phyloP scores from a whole-genome alignment of 306 rosid genomes.

The Inga leiocalycina region DNA sequence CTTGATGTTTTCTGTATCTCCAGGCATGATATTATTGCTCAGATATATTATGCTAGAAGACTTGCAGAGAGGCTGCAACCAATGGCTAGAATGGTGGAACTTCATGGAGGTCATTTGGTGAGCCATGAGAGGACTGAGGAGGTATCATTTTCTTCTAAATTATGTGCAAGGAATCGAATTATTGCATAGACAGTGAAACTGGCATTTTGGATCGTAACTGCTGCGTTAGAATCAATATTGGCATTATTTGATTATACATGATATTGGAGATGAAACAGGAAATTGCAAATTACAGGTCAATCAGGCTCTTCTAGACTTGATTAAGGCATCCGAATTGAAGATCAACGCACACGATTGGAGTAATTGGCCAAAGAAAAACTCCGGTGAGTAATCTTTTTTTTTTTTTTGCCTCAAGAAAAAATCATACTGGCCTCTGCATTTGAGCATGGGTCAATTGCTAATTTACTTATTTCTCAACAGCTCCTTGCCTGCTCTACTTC shows the following conservation, averaged over 20 bases:
- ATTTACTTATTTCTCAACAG: slow-evolving; percentile 5
- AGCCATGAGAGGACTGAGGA: slow-evolving; percentile 90
- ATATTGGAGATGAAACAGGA: slow-evolving; percentile 28
- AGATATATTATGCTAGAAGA: slow-evolving; percentile 70
- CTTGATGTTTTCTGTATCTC: slow-evolving; percentile 17
- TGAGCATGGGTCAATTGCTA: neutral
- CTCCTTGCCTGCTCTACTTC: neutral
- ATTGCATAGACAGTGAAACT: neutral
- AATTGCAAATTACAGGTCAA: slow-evolving; percentile 67
- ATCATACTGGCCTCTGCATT: slow-evolving; percentile 4
- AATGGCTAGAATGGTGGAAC: slow-evolving; percentile 89
- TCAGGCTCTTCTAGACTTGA: slow-evolving; percentile 76
- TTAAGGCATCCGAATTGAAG: slow-evolving; percentile 67
- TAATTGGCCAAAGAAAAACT: slow-evolving; percentile 56
- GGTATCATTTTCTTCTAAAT: slow-evolving; percentile 49
- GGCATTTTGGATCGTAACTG: slow-evolving; percentile 12
- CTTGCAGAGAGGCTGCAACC: slow-evolving; percentile 84
- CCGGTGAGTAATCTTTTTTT: slow-evolving; percentile 49
- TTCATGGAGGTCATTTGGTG: slow-evolving; percentile 95
- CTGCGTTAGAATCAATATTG: neutral
- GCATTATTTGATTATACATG: neutral
- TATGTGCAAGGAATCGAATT: neutral
- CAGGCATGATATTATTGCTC: slow-evolving; percentile 94
- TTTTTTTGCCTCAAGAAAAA: neutral
- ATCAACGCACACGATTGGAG: slow-evolving; percentile 78